Evolutionary conservation across 208 protist genomes (phyloP), one percentile per base, ranked within the genome.

Genomic region (Leishmania turanica): DNA sequence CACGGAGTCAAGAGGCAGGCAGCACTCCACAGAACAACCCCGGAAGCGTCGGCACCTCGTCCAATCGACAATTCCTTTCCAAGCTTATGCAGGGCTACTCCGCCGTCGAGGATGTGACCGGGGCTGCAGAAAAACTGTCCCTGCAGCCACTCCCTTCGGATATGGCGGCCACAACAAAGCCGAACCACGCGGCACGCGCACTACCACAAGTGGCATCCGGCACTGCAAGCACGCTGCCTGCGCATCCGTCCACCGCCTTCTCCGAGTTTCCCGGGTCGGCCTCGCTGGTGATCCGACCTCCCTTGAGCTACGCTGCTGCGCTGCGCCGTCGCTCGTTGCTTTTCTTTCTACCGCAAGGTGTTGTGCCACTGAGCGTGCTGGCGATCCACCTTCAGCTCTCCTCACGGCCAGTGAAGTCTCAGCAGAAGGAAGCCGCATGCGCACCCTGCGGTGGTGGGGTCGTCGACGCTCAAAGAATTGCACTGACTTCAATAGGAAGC

Each of bases 301-400:
- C 85, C 7, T 53, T 84, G 34, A 77, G 73, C 51, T 81, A 70
- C 40, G 82, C 79, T 6, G 66, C 76, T 42, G 79, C 85, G 31
- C 34, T 83, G 51, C 89, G 88, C 17, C 92, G 92, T 47, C 84
- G 81, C 42, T 85, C 88, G 3, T 42, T 94, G 17, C 78, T 94
- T 21, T 93, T 82, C 77, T 96, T 94, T 87, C 75, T 93, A 0
- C 51, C 40, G 1, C 80, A 88, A 65, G 72, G 92, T 62, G 79
- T 88, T 11, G 83, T 87, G 3, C 80, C 86, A 4, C 80, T 89
- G 68, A 89, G 83, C 53, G 2, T 87, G 40, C 77, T 83, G 5
- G 37, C 40, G 53, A 54, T 77, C 3, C 75, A 53, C 37, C 70
- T 81, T 56, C 45, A 53, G 49, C 2, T 75, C 17, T 53, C 58